phyloP scores from a whole-genome alignment of 2,329 filamentous ascomycete species.

The Immersiporthe knoxdaviesiana region DNA sequence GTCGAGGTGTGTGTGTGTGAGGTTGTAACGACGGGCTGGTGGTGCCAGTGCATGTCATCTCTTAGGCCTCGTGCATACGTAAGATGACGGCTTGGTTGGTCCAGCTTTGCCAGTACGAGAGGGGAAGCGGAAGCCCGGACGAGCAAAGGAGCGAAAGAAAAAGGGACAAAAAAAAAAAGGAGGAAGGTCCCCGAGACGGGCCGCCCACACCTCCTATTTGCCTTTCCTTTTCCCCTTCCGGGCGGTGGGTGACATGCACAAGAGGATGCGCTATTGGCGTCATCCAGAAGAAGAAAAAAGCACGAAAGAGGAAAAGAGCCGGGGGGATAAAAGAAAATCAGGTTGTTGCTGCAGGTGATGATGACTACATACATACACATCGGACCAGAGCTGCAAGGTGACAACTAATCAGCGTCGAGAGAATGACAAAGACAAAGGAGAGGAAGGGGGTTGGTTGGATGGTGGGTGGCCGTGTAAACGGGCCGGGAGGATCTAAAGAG shows the following conservation, averaged over 20 bases:
- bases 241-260: neutral
- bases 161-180: neutral
- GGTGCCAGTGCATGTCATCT: neutral
- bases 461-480: slow-evolving; percentile 7
- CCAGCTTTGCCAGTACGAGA: neutral
- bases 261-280: neutral
- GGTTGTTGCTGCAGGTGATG: slow-evolving; percentile 6
- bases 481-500: slow-evolving; percentile 19
- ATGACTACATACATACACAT: neutral
- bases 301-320: neutral
- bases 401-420: slow-evolving; percentile 18
- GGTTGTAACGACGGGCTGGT: neutral
- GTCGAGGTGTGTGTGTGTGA: neutral
- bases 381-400: neutral
- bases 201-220: neutral
- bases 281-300: neutral
- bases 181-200: neutral
- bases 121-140: neutral
- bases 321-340: neutral
- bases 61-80: neutral
- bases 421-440: neutral
- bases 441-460: neutral
- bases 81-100: neutral
- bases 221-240: neutral
- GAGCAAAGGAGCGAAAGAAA: neutral